phyloP scores from a whole-genome alignment of 768 basidiomycete species.

The Lactarius akahatsu region DNA sequence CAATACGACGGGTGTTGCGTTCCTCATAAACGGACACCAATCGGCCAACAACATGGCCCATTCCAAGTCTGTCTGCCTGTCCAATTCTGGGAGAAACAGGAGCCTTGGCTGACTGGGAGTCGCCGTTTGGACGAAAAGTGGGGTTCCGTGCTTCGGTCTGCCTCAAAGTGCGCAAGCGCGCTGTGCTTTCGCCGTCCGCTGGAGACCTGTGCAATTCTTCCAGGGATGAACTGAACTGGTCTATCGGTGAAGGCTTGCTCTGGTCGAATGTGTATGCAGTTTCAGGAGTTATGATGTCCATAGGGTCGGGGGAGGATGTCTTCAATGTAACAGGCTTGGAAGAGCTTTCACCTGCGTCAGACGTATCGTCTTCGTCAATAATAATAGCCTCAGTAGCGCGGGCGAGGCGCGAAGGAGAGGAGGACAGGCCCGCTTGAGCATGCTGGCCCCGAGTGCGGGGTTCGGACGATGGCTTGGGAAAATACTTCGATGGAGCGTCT shows the following conservation, averaged over 20 bases:
- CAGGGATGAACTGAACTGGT: slow-evolving; percentile 6
- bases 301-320: slow-evolving; percentile 19
- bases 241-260: slow-evolving; percentile 12
- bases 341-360: neutral
- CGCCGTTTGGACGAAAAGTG: neutral
- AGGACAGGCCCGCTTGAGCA: neutral
- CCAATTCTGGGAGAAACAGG: neutral
- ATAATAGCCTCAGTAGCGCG: neutral
- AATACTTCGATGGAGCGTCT: neutral
- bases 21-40: neutral
- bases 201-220: slow-evolving; percentile 4
- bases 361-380: slow-evolving; percentile 16
- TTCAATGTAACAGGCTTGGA: neutral
- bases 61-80: neutral
- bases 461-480: neutral
- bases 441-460: neutral
- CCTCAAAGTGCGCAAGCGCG: slow-evolving; percentile 13
- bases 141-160: neutral
- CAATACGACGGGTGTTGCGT: neutral
- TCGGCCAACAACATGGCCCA: neutral
- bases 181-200: slow-evolving; percentile 19
- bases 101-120: neutral
- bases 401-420: slow-evolving; percentile 1
- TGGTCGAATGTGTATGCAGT: slow-evolving; percentile 13
- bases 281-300: slow-evolving; percentile 7